phyloP scores from a whole-genome alignment of 2,329 filamentous ascomycete genomes.

The Rutstroemia sp. region DNA sequence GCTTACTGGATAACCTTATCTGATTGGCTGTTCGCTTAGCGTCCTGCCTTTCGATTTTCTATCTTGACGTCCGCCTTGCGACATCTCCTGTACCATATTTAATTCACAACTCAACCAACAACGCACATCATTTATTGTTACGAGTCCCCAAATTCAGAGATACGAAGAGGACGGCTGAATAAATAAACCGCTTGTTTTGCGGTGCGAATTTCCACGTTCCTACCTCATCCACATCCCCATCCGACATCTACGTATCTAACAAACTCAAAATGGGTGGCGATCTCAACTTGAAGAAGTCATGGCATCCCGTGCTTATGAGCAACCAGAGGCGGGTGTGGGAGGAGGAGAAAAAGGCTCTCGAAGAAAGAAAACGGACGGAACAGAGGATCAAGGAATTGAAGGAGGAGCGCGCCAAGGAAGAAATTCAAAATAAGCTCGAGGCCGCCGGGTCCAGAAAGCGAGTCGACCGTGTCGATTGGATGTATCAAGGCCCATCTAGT shows the following conservation, averaged over 20 bases:
- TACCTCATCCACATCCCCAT: background rate
- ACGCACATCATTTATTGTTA: too few species aligned
- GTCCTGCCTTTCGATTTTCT: background rate
- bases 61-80: constrained; percentile 1
- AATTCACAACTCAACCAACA: background rate
- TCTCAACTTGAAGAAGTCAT: constrained; percentile 91
- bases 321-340: constrained; percentile 90
- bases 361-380: constrained; percentile 90
- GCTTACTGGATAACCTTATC: background rate
- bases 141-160: too few species aligned
- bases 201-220: background rate
- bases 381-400: constrained; percentile 88
- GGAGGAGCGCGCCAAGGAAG: constrained; percentile 87
- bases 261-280: constrained; percentile 76
- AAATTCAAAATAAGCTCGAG: constrained; percentile 84
- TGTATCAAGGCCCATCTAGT: constrained; percentile 83
- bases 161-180: too few species aligned
- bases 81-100: background rate
- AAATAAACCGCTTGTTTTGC: too few species aligned
- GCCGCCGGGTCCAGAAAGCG: constrained; percentile 76
- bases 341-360: constrained; percentile 84
- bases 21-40: constrained; percentile 6
- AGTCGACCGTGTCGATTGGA: constrained; percentile 87
- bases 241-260: constrained; percentile 3
- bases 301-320: constrained; percentile 83